These are phyloP conservation scores for Angomonas ambiguus DNA, from an alignment of 208 protist species.

Conservation along the genomic window DNA sequence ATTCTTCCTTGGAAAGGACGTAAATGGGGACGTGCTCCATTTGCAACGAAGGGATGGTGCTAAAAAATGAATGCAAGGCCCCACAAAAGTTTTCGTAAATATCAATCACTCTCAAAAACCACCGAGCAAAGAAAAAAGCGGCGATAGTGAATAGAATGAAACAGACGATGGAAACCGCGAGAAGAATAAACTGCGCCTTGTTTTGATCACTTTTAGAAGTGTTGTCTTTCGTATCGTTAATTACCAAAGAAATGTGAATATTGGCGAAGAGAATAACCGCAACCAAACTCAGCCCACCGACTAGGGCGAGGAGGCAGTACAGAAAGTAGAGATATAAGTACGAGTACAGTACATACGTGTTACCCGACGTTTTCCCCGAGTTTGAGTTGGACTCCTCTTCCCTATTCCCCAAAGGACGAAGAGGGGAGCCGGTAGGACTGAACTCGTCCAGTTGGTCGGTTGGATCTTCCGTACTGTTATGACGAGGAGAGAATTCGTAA, in stretches of 20 bases:
- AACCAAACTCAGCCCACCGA: too few relatives aligned
- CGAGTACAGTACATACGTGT: too few relatives aligned
- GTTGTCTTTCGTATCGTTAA: not conserved
- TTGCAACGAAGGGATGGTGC: not conserved
- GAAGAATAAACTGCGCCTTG: conserved; percentile 18
- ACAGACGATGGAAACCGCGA: conserved; percentile 17
- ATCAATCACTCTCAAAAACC: not conserved
- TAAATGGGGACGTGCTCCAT: not conserved
- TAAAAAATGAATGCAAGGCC: not conserved
- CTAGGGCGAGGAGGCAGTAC: too few relatives aligned
- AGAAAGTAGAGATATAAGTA: too few relatives aligned
- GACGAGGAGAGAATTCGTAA: too few relatives aligned
- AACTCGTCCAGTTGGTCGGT: too few relatives aligned
- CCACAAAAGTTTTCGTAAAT: not conserved
- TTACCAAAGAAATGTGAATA: not conserved
- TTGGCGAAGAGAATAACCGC: not conserved
- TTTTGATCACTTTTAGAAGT: not conserved
- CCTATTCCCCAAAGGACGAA: too few relatives aligned
- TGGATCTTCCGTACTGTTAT: too few relatives aligned
- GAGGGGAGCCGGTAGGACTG: too few relatives aligned
- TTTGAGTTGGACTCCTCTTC: too few relatives aligned
- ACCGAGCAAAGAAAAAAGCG: conserved; percentile 1
- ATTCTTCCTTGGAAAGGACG: not conserved
- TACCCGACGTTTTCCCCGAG: too few relatives aligned
- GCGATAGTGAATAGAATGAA: not conserved